phyloP scores from a whole-genome alignment of 371 early-diverging fungal species.

The Saksenaea oblongispora region DNA sequence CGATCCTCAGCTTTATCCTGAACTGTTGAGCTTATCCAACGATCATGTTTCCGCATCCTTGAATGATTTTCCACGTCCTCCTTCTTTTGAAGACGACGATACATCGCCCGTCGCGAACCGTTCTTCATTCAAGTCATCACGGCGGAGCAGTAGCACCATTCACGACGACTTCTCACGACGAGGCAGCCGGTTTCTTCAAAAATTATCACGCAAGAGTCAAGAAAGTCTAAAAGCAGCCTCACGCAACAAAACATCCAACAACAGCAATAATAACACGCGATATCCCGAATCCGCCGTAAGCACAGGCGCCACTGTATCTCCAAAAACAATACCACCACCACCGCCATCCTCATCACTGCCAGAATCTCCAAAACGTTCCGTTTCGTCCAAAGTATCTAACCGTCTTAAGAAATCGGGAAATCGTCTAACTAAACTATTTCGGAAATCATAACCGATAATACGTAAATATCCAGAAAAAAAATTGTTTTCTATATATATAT shows the following conservation, averaged over 20 bases:
- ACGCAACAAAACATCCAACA: neutral
- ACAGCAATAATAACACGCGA: neutral
- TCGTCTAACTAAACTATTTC: neutral
- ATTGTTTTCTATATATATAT: neutral
- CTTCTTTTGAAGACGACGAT: neutral
- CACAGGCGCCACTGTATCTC: neutral
- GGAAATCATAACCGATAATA: neutral
- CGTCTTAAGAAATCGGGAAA: constrained; percentile 4
- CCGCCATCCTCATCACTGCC: neutral
- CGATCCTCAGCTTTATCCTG: no score
- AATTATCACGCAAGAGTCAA: neutral
- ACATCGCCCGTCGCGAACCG: neutral
- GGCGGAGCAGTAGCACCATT: neutral
- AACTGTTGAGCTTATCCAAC: no score
- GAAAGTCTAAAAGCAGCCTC: neutral
- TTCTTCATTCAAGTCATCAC: neutral
- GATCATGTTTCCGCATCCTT: no score
- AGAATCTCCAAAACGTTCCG: neutral
- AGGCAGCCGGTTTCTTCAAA: neutral
- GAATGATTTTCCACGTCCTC: no score
- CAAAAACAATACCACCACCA: neutral
- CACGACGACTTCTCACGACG: neutral
- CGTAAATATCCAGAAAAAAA: neutral
- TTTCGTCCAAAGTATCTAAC: neutral
- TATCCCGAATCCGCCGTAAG: neutral